These are phyloP conservation scores for Pseudopithomyces maydicus DNA, from an alignment of 2,329 filamentous ascomycete genomes.

Conservation along the genomic window DNA sequence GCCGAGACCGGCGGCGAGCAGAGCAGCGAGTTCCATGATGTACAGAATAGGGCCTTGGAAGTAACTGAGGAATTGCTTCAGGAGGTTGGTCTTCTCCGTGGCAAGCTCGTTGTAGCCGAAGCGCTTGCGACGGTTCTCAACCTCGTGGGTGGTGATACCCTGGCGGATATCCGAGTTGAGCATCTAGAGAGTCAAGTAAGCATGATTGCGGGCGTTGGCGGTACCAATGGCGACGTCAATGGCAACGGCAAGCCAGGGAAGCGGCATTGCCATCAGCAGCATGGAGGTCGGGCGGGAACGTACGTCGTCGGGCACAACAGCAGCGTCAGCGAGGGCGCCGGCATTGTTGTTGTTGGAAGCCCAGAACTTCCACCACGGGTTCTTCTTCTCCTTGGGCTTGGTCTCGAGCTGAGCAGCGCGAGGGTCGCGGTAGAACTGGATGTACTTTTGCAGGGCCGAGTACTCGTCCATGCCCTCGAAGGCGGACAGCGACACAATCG, in stretches of 20 bases:
- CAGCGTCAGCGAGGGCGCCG: constrained; percentile 36
- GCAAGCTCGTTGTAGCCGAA: constrained; percentile 74
- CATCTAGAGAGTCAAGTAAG: constrained; percentile 37
- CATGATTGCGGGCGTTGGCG: too few relatives aligned
- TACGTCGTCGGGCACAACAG: constrained; percentile 62
- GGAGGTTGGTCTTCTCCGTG: constrained; percentile 76
- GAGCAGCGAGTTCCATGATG: constrained; percentile 78
- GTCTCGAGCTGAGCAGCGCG: constrained; percentile 41
- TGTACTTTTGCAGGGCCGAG: constrained; percentile 69
- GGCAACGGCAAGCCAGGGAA: too few relatives aligned
- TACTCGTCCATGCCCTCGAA: constrained; percentile 65
- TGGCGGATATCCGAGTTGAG: constrained; percentile 69
- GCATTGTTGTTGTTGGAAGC: constrained; percentile 42
- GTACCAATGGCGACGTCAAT: too few relatives aligned
- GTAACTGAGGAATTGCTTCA: constrained; percentile 75
- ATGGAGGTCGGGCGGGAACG: not conserved
- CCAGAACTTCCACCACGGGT: constrained; percentile 66
- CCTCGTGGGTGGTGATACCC: constrained; percentile 64
- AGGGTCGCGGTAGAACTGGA: constrained; percentile 69
- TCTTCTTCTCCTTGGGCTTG: constrained; percentile 50
- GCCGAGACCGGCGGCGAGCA: constrained; percentile 73
- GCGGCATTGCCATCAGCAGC: too few relatives aligned
- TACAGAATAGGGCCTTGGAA: constrained; percentile 79
- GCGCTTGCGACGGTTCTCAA: constrained; percentile 68
- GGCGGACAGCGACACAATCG: constrained; percentile 39